Base-by-base conservation (phyloP, 208 protist species). In the Balamuthia mandrillaris region DNA sequence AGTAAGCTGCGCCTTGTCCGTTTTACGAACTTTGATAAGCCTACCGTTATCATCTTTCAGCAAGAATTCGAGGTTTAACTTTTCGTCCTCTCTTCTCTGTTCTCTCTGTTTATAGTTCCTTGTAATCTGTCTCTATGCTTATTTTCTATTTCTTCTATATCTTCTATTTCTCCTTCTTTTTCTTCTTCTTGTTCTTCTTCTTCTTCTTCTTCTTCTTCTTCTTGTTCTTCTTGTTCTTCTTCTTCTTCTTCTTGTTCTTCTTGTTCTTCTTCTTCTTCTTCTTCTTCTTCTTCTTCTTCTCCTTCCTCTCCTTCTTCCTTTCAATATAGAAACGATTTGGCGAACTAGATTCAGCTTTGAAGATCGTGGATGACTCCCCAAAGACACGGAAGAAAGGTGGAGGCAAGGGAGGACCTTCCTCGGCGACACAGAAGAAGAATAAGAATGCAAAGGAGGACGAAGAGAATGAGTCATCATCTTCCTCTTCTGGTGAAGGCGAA, bases 11-110 rank as follows among this genome's bases (percentile, higher is more conserved):
- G 68, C 21, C 10, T 51, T 2, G 68, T 77, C 2, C 68, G 68
- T 33, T 77, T 77, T 29, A 77, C 68, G 44, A 77, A 77, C 27
- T 77, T 77, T 54, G 68, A 77, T 29, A 77, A 77, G 44, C 68
- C 68, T 45, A 77, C 68, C n/a, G 68, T 77, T 2, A 54, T 77
- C 44, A 45, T 77, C 14, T 77, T 77, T 31, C 68, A 77, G 68
- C 27, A 77, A 14, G 16, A 77, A 49, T 77, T 58, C 44, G 68
- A 77, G 68, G 68, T 77, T 41, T 21, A 45, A 10, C 3, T 35
- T 31, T 33, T 39, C 35, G 14, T n/a, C 7, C 21, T 14, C 24
- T 5, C 24, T 14, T 39, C 21, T 14, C 29, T 39, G 21, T 31
- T n/a, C 56, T 6, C 56, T 47, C 24, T 3, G 31, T 27, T 75